Evolutionary conservation across 805 yeast genomes (phyloP).

Genomic region (Metschnikowia corniflorae): DNA sequence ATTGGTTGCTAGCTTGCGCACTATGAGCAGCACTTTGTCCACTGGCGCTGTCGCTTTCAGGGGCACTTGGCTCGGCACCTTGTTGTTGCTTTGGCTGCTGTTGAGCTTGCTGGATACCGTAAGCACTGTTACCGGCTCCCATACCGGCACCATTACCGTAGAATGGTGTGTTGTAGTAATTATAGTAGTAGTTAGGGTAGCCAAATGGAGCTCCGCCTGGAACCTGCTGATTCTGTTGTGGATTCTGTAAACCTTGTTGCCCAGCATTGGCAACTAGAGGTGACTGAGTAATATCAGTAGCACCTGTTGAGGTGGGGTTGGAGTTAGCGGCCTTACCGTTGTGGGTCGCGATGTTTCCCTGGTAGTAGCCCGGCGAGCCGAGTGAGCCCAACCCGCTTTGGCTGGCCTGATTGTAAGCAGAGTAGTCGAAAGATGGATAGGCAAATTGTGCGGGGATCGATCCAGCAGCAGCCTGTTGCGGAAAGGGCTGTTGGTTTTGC

Average conservation of each 20-base stretch:
- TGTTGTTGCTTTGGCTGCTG: conserved; percentile 22
- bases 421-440: conserved; percentile 44
- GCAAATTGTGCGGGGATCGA: conserved; percentile 41
- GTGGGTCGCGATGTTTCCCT: conserved; percentile 26
- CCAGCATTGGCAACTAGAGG: conserved; percentile 27
- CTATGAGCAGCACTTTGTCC: conserved; percentile 14
- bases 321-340: conserved; percentile 26
- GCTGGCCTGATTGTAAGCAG: conserved; percentile 28
- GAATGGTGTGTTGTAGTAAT: conserved; percentile 41
- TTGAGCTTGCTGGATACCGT: conserved; percentile 22
- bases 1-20: conserved; percentile 18
- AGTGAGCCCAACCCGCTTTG: conserved; percentile 17
- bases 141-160: conserved; percentile 33
- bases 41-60: conserved; percentile 12
- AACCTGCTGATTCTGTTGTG: conserved; percentile 29
- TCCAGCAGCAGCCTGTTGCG: conserved; percentile 38
- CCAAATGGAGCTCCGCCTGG: conserved; percentile 39
- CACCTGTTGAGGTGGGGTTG: conserved; percentile 15
- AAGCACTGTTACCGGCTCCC: conserved; percentile 19
- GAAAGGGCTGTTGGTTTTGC: conserved; percentile 33
- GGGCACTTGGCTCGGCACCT: conserved; percentile 11
- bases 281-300: conserved; percentile 30
- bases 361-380: conserved; percentile 19
- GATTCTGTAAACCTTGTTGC: conserved; percentile 25
- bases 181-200: conserved; percentile 40